Conservation (phyloP, 129 eudicot genomes). For the Arctium lappa region DNA sequence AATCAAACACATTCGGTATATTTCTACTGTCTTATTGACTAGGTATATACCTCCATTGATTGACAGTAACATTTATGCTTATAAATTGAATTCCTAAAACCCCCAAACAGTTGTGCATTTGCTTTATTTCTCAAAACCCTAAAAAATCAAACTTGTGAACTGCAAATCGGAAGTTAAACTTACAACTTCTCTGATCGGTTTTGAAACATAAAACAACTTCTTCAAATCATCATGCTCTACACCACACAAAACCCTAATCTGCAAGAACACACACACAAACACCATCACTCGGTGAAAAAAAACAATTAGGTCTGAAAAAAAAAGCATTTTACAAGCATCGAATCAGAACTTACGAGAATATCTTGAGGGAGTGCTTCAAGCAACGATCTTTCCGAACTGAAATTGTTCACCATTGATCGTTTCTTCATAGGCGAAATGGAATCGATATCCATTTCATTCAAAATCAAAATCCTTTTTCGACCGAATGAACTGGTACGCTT, state of each 20-base stretch:
- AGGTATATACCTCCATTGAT: too few species aligned
- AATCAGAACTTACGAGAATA: constrained; percentile 51
- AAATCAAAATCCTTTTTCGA: constrained; percentile 64
- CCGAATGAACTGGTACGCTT: constrained; percentile 62
- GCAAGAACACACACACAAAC: constrained; percentile 29
- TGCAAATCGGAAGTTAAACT: constrained; percentile 12
- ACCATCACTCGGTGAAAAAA: constrained; percentile 4
- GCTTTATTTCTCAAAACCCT: background rate
- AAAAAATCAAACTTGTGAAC: background rate
- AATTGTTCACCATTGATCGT: constrained; percentile 25
- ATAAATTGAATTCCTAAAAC: too few species aligned
- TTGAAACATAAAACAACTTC: constrained; percentile 67
- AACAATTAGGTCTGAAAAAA: background rate
- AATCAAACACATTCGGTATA: background rate
- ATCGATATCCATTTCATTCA: constrained; percentile 40
- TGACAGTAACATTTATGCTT: background rate
- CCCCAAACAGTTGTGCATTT: background rate
- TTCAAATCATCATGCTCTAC: constrained; percentile 92
- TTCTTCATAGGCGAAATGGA: constrained; percentile 42
- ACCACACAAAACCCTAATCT: constrained; percentile 88
- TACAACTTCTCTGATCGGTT: constrained; percentile 76
- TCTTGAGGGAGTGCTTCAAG: constrained; percentile 91
- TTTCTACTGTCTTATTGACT: background rate
- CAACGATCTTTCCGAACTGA: constrained; percentile 33
- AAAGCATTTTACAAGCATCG: background rate